Percentiles rank a stretch among this genome's conserved stretches.
Evolutionary conservation across 257 asterid genomes (phyloP).

Genomic region (Parsonsia alboflavescens): DNA sequence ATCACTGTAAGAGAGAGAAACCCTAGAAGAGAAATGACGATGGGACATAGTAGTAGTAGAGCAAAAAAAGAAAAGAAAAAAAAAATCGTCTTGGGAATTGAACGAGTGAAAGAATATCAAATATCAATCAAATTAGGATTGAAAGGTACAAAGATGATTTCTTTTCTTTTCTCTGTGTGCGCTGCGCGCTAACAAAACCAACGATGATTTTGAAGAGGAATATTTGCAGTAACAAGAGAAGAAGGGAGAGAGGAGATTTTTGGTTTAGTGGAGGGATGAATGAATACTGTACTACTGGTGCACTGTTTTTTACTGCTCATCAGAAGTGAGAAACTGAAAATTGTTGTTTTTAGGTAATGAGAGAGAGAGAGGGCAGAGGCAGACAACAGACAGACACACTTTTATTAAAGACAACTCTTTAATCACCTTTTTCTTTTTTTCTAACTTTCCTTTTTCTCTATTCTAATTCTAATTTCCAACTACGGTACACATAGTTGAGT

Average conservation of each 20-base stretch:
- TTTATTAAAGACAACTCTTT: slow-evolving; percentile 18
- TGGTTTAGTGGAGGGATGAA: not conserved
- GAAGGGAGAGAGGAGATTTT: not conserved
- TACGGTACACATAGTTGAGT: too few relatives aligned
- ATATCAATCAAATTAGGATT: not conserved
- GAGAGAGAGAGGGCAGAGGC: slow-evolving; percentile 17
- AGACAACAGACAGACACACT: slow-evolving; percentile 22
- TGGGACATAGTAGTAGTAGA: not conserved
- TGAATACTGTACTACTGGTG: not conserved
- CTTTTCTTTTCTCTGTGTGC: not conserved
- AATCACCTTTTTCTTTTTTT: not conserved
- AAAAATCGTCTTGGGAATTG: slow-evolving; percentile 48
- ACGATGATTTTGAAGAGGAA: not conserved
- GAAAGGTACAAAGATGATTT: not conserved
- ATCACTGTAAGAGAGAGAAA: slow-evolving; percentile 24
- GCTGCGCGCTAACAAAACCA: not conserved
- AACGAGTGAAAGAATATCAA: slow-evolving; percentile 26
- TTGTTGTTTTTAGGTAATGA: not conserved
- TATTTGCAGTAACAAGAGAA: not conserved
- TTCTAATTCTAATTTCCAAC: not conserved
- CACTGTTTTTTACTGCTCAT: not conserved
- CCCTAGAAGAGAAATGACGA: slow-evolving; percentile 33
- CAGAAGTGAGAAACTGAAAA: slow-evolving; percentile 3
- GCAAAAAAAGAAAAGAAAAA: slow-evolving; percentile 27
- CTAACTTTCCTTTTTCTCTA: not conserved